Percentiles rank a stretch among this genome's conserved stretches.
Conservation (phyloP, 352 stramenopile genomes). For the Phytophthora sp. region DNA sequence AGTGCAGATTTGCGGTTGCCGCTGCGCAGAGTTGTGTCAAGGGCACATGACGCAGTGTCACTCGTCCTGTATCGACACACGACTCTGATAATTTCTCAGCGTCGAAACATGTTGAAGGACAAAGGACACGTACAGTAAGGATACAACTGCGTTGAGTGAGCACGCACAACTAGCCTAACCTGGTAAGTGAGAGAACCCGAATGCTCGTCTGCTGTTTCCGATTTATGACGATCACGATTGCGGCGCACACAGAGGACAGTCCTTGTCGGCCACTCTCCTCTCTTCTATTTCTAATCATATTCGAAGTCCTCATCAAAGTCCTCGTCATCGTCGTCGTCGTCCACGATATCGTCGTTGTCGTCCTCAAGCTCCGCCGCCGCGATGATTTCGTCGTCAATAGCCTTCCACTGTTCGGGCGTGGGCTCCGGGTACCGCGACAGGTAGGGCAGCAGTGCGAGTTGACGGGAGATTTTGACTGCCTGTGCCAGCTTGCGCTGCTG, state of each 20-base stretch:
- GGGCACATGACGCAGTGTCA: no score
- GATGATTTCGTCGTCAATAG: slow-evolving; percentile 83
- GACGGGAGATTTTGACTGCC: slow-evolving; percentile 80
- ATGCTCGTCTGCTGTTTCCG: slow-evolving; percentile 20
- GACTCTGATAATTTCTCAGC: neutral
- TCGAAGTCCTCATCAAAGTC: slow-evolving; percentile 75
- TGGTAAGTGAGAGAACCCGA: slow-evolving; percentile 12
- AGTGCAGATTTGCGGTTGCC: no score
- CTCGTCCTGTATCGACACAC: neutral
- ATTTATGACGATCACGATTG: slow-evolving; percentile 18
- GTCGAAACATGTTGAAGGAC: neutral
- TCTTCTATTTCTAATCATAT: slow-evolving; percentile 71
- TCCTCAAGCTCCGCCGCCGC: slow-evolving; percentile 62
- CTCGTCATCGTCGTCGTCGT: slow-evolving; percentile 69
- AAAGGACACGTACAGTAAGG: neutral
- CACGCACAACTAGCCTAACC: neutral
- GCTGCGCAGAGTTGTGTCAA: neutral
- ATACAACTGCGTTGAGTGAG: neutral
- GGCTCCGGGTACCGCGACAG: slow-evolving; percentile 83
- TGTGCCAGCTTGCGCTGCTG: slow-evolving; percentile 83
- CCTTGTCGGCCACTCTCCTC: slow-evolving; percentile 12
- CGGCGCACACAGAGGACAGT: slow-evolving; percentile 5
- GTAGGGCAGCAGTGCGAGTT: slow-evolving; percentile 77
- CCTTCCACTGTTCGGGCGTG: slow-evolving; percentile 81
- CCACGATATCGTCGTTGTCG: slow-evolving; percentile 49